Conservation (phyloP, 345 rosid species). For the Salix suchowensis region DNA sequence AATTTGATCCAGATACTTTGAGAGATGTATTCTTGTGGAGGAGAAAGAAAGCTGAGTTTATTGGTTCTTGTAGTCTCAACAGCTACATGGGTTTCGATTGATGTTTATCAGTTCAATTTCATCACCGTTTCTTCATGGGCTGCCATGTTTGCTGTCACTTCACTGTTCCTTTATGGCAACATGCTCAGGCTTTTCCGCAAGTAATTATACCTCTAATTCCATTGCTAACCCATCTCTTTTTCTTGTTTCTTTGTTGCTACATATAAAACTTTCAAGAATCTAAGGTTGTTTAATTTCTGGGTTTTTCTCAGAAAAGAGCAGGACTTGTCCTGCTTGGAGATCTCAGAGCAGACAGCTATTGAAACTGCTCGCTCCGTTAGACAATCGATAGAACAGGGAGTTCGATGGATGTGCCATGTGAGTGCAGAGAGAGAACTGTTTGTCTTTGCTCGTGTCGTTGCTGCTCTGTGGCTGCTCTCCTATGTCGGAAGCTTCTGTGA, state of each 20-base stretch:
- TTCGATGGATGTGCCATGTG: slow-evolving; percentile 39
- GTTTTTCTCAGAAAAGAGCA: slow-evolving; percentile 34
- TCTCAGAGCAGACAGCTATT: slow-evolving; percentile 28
- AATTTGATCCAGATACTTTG: slow-evolving; percentile 13
- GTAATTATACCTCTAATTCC: slow-evolving; percentile 15
- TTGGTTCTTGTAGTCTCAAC: slow-evolving; percentile 30
- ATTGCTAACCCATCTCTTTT: not conserved
- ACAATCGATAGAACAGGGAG: slow-evolving; percentile 19
- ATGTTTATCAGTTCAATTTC: slow-evolving; percentile 37
- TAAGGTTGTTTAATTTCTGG: not conserved
- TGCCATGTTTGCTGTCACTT: slow-evolving; percentile 25
- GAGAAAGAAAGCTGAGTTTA: slow-evolving; percentile 40
- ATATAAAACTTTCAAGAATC: not conserved
- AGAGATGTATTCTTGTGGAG: slow-evolving; percentile 50
- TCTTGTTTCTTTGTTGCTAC: not conserved
- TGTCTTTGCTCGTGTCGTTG: slow-evolving; percentile 23
- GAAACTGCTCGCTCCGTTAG: slow-evolving; percentile 27
- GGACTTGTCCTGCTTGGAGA: slow-evolving; percentile 28
- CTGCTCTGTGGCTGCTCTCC: slow-evolving; percentile 30
- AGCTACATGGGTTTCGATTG: slow-evolving; percentile 38
- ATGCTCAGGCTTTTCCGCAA: slow-evolving; percentile 47
- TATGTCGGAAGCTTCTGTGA: slow-evolving; percentile 27
- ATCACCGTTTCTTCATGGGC: slow-evolving; percentile 45
- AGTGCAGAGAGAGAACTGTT: slow-evolving; percentile 36
- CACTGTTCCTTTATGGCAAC: slow-evolving; percentile 45